A percentile compares a stretch with the other conserved stretches of the same genome.
phyloP scores from a whole-genome alignment of 2,329 filamentous ascomycete species.

The Claviceps humidiphila region DNA sequence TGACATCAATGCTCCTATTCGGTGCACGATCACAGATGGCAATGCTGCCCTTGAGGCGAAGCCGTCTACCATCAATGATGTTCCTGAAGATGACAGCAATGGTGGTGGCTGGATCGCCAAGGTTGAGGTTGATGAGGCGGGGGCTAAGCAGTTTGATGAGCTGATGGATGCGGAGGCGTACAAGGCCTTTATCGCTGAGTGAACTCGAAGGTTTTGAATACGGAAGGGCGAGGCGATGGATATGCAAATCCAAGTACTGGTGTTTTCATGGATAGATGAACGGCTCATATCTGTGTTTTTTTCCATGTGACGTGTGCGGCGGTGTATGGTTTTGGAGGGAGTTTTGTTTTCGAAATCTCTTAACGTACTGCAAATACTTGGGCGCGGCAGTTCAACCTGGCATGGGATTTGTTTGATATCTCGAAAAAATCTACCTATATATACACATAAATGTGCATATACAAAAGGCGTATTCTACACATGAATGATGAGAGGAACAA shows the following conservation, averaged over 20 bases:
- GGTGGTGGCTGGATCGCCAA: slow-evolving; percentile 87
- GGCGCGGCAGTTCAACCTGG: slow-evolving; percentile 6
- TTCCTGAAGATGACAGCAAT: slow-evolving; percentile 63
- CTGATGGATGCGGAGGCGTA: slow-evolving; percentile 73
- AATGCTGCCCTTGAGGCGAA: slow-evolving; percentile 72
- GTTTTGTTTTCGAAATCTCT: not conserved
- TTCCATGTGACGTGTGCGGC: too few relatives aligned
- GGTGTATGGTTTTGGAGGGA: not conserved
- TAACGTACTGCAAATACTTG: not conserved
- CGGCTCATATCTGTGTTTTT: too few relatives aligned
- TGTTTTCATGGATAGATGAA: too few relatives aligned
- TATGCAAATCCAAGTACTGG: too few relatives aligned
- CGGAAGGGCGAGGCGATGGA: too few relatives aligned
- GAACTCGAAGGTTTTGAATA: not conserved
- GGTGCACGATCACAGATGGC: slow-evolving; percentile 59
- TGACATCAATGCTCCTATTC: slow-evolving; percentile 83
- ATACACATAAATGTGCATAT: too few relatives aligned
- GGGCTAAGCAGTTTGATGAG: slow-evolving; percentile 52
- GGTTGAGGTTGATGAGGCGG: slow-evolving; percentile 59
- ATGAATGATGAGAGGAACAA: too few relatives aligned
- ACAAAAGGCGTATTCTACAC: too few relatives aligned
- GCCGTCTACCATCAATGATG: slow-evolving; percentile 77
- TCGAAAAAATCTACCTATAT: too few relatives aligned
- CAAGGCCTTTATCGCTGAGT: slow-evolving; percentile 48
- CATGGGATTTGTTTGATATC: not conserved